Conservation (phyloP, 768 basidiomycete species). For the Dendrothele bispora region DNA sequence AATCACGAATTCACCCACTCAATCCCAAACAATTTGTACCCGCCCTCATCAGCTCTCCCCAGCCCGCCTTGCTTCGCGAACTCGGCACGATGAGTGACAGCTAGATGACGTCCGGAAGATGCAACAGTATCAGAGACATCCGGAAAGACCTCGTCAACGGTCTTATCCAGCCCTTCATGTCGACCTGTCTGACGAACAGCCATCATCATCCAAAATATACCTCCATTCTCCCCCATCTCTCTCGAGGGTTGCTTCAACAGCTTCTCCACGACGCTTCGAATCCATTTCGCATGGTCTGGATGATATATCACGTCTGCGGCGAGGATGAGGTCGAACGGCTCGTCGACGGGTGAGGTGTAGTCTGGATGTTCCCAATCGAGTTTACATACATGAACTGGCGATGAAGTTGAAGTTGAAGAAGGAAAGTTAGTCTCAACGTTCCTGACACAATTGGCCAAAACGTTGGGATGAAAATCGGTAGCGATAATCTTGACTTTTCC, state of each 20-base stretch:
- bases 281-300: slow-evolving; percentile 66
- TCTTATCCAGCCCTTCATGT: slow-evolving; percentile 56
- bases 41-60: slow-evolving; percentile 68
- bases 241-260: slow-evolving; percentile 39
- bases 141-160: slow-evolving; percentile 57
- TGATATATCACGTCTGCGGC: slow-evolving; percentile 84
- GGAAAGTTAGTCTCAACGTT: slow-evolving; percentile 61
- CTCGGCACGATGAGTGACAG: slow-evolving; percentile 46
- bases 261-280: slow-evolving; percentile 57
- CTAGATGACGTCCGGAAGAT: slow-evolving; percentile 32
- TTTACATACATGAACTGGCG: slow-evolving; percentile 44
- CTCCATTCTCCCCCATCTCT: slow-evolving; percentile 22
- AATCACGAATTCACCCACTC: slow-evolving; percentile 48
- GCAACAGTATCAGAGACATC: neutral
- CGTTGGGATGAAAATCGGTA: slow-evolving; percentile 79
- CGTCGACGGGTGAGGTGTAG: slow-evolving; percentile 30
- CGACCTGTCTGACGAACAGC: slow-evolving; percentile 65
- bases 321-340: slow-evolving; percentile 65
- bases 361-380: slow-evolving; percentile 68
- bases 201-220: slow-evolving; percentile 74
- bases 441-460: slow-evolving; percentile 61
- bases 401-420: slow-evolving; percentile 15
- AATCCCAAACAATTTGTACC: slow-evolving; percentile 70
- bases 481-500: slow-evolving; percentile 46
- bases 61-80: slow-evolving; percentile 51